Evolutionary conservation across 208 protist genomes (phyloP), one percentile per base, ranked within the genome.

Genomic region (Naegleria fowleri): DNA sequence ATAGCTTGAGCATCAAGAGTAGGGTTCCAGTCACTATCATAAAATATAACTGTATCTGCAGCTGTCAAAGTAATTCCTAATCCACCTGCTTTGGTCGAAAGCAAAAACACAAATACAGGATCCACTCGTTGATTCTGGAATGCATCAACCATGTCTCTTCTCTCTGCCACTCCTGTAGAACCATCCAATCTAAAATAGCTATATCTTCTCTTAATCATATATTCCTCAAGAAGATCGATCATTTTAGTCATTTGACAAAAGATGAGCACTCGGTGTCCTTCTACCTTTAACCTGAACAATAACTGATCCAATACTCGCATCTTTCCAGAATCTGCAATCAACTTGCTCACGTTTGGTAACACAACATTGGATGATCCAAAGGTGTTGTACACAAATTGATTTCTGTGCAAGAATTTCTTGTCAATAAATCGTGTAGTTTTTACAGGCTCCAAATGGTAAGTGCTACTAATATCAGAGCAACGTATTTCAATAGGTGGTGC

Each of bases 161-260:
- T 91, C 9, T 92, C 87, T 75, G 51, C 1, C 9, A 87, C 9
- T 13, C 9, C 7, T 29, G 79, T 86, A 22, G n/a, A 41, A 41
- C 89, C 89, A 40, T 86, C 89, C 9, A 91, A 43, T 59, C 89
- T 33, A 36, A 86, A 75, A 25, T n/a, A 85, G 9, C 9, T 25
- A 67, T 86, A 85, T 38, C 41, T 75, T 58, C 38, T 58, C 11
- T 41, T 67, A 22, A 25, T 25, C 51, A 58, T 83, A 5, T 67
- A 87, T 4, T 55, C 96, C 90, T 98, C 96, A 38, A 98, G 92
- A 48, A 98, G 96, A 91, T 98, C 95, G 39, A 98, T 91, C 95
- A 98, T 96, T 16, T 93, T 92, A 9, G 96, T 98, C 95, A 99
- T 99, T 93, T 99, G 98, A 11, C 95, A 99, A 93, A 99, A 99